Percentiles rank a stretch among this genome's conserved stretches.
Evolutionary conservation across 1,139 yeast species (phyloP).

Genomic region (Wickerhamiella infanticola): DNA sequence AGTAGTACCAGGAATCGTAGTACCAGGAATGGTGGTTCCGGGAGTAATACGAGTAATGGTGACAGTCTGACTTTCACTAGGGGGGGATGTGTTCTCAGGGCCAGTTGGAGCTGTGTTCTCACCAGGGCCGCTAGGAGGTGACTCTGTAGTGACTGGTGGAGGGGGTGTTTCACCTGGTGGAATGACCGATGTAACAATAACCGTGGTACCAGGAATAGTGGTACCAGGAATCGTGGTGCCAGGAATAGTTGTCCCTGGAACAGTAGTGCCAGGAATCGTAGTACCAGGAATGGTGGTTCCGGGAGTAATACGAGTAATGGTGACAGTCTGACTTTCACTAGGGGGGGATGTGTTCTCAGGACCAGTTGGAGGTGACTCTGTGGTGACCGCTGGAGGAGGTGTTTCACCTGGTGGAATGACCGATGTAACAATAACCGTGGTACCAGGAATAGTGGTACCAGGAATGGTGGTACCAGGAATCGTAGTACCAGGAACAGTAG

Average conservation of each 20-base stretch:
- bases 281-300: conserved; percentile 12
- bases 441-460: conserved; percentile 4
- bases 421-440: conserved; percentile 4
- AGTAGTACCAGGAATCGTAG: conserved; percentile 1
- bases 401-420: conserved; percentile 2
- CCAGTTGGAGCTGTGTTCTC: not conserved
- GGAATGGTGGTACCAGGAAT: conserved; percentile 4
- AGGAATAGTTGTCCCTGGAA: conserved; percentile 12
- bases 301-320: conserved; percentile 11
- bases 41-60: conserved; percentile 12
- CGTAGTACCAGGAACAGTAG: conserved; percentile 9
- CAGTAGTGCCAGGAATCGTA: conserved; percentile 12
- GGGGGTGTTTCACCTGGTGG: conserved; percentile 1
- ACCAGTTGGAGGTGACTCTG: not conserved
- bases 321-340: not conserved
- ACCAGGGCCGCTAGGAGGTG: not conserved
- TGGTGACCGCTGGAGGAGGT: not conserved
- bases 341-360: not conserved
- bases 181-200: conserved; percentile 3
- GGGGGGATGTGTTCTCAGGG: not conserved
- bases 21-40: conserved; percentile 5
- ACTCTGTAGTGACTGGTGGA: not conserved
- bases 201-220: conserved; percentile 9
- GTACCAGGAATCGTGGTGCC: conserved; percentile 13
- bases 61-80: not conserved